phyloP scores from a whole-genome alignment of 2,329 filamentous ascomycete genomes.

The Zasmidium angulare region DNA sequence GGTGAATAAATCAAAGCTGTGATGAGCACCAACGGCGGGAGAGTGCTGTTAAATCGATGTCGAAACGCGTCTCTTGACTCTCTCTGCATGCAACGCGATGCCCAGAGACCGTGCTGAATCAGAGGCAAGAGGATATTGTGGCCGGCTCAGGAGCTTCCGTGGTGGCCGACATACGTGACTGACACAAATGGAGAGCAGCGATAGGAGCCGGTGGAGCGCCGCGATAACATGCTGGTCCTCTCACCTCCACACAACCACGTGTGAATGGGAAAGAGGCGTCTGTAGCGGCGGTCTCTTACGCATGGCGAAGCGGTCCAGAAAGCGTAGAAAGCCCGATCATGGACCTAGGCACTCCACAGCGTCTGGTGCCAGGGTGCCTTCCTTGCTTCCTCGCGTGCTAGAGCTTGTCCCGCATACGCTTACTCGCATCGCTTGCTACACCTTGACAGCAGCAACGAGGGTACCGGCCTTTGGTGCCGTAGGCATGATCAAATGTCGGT shows the following conservation, averaged over 20 bases:
- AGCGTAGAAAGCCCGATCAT: slow-evolving; percentile 6
- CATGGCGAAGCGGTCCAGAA: slow-evolving; percentile 7
- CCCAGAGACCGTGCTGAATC: slow-evolving; percentile 2
- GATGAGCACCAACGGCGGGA: not conserved
- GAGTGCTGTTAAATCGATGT: not conserved
- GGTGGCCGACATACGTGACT: not conserved
- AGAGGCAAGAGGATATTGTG: not conserved
- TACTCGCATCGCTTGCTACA: slow-evolving; percentile 2
- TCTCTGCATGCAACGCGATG: not conserved
- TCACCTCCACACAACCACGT: not conserved
- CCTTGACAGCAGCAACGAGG: not conserved
- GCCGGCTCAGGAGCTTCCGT: not conserved
- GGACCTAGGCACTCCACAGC: not conserved
- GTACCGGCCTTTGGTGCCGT: not conserved
- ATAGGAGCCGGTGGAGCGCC: not conserved
- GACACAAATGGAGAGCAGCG: slow-evolving; percentile 11
- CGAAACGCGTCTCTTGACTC: not conserved
- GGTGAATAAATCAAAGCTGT: not conserved
- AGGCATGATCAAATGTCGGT: not conserved
- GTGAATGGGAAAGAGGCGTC: slow-evolving; percentile 1
- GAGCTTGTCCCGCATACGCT: slow-evolving; percentile 8
- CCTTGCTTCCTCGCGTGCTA: slow-evolving; percentile 17
- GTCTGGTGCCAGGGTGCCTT: not conserved
- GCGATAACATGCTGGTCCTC: not conserved
- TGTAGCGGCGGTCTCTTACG: not conserved